Evolutionary conservation across 2,329 filamentous ascomycete genomes (phyloP).

Genomic region (Venturia pyrina): DNA sequence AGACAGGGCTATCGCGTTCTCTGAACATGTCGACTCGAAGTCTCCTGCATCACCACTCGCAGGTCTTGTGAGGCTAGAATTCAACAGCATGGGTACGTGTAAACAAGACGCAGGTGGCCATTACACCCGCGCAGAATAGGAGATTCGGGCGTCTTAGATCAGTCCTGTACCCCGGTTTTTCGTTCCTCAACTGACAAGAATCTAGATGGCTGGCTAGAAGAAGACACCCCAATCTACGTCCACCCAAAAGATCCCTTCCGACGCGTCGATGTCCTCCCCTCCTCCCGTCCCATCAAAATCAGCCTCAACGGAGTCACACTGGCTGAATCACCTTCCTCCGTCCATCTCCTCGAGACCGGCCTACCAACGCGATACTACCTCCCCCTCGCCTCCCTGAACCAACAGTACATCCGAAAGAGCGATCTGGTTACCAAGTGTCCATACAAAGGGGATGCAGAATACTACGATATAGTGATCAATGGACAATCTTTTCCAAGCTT

Average conservation of each 20-base stretch:
- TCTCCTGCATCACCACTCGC: slow-evolving; percentile 14
- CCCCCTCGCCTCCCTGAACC: slow-evolving; percentile 41
- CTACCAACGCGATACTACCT: slow-evolving; percentile 52
- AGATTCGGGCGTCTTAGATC: too few species aligned
- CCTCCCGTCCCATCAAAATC: slow-evolving; percentile 43
- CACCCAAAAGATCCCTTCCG: slow-evolving; percentile 61
- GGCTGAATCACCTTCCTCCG: slow-evolving; percentile 32
- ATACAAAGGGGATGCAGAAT: slow-evolving; percentile 57
- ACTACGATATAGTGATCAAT: slow-evolving; percentile 46
- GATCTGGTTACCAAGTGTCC: slow-evolving; percentile 49
- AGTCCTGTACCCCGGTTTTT: not conserved
- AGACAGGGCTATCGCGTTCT: slow-evolving; percentile 8
- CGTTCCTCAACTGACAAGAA: not conserved
- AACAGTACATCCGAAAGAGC: slow-evolving; percentile 38
- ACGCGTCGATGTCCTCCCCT: slow-evolving; percentile 51
- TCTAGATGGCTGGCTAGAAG: slow-evolving; percentile 42
- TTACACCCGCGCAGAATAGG: too few species aligned
- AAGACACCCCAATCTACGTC: slow-evolving; percentile 48
- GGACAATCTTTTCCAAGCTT: slow-evolving; percentile 14
- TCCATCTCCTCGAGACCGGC: slow-evolving; percentile 52
- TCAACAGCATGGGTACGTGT: slow-evolving; percentile 14
- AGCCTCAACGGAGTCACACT: slow-evolving; percentile 37
- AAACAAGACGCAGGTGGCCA: too few species aligned
- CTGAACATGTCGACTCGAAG: slow-evolving; percentile 10
- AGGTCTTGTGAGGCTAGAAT: slow-evolving; percentile 17